Conservation (phyloP, 768 basidiomycete genomes). For the Tubosaeta brunneosetosa region DNA sequence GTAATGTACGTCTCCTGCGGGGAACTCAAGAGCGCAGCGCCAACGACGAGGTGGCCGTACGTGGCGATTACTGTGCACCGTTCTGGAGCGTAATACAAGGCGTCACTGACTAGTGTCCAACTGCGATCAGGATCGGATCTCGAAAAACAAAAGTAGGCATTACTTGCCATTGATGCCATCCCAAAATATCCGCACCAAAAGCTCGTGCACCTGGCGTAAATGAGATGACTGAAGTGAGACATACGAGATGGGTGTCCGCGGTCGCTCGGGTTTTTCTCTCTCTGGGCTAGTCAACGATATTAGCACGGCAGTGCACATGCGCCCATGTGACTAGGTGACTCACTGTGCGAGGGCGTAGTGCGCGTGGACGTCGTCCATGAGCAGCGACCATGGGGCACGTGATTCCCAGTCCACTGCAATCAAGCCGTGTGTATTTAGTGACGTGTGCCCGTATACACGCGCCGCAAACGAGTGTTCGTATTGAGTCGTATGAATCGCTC, state of each 20-base stretch:
- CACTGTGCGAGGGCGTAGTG: constrained; percentile 64
- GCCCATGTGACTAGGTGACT: background rate
- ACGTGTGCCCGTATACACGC: constrained; percentile 46
- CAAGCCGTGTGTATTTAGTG: constrained; percentile 28
- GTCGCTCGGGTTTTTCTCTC: constrained; percentile 40
- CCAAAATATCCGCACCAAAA: constrained; percentile 70
- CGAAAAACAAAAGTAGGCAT: background rate
- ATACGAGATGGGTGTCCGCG: constrained; percentile 56
- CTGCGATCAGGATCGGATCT: constrained; percentile 1
- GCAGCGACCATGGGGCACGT: constrained; percentile 64
- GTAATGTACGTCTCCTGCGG: constrained; percentile 81
- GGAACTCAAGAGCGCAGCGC: constrained; percentile 70
- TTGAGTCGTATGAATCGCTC: constrained; percentile 55
- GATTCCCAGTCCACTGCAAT: constrained; percentile 73
- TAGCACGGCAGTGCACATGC: background rate
- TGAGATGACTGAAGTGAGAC: constrained; percentile 54
- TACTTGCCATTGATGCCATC: constrained; percentile 64
- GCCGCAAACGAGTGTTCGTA: constrained; percentile 64
- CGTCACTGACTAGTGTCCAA: constrained; percentile 53
- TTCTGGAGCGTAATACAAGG: constrained; percentile 64
- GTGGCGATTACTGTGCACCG: constrained; percentile 70
- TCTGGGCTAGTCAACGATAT: constrained; percentile 44
- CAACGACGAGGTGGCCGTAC: constrained; percentile 68
- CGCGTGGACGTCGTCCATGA: constrained; percentile 67
- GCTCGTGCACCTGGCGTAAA: constrained; percentile 65